Evolutionary conservation across 2,329 filamentous ascomycete genomes (phyloP).

Genomic region (Fusarium sp.): DNA sequence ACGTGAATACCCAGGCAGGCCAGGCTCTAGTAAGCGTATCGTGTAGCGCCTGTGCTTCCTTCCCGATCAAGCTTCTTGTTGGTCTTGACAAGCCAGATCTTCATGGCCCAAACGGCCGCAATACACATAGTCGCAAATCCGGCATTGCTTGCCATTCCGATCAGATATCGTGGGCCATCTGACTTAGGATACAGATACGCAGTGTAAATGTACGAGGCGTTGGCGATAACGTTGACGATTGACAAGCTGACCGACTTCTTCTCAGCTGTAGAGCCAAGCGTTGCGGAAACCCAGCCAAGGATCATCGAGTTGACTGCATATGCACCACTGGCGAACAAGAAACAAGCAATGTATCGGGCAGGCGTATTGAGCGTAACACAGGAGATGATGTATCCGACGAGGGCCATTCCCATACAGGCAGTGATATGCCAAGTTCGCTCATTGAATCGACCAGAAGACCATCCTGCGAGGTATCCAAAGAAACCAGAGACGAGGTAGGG

Average conservation of each 20-base stretch:
- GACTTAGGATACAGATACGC: slow-evolving; percentile 54
- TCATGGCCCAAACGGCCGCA: slow-evolving; percentile 37
- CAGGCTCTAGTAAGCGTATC: slow-evolving; percentile 33
- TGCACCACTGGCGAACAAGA: slow-evolving; percentile 49
- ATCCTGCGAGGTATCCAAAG: slow-evolving; percentile 53
- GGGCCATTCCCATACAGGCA: slow-evolving; percentile 49
- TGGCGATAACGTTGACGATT: slow-evolving; percentile 56
- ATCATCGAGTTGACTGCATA: slow-evolving; percentile 54
- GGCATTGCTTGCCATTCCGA: slow-evolving; percentile 49
- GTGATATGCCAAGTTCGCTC: slow-evolving; percentile 50
- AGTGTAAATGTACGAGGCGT: slow-evolving; percentile 57
- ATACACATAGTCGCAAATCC: slow-evolving; percentile 41
- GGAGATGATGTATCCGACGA: slow-evolving; percentile 52
- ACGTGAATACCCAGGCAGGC: accelerated
- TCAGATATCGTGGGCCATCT: slow-evolving; percentile 53
- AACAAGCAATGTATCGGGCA: slow-evolving; percentile 47
- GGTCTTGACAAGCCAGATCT: slow-evolving; percentile 35
- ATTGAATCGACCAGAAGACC: slow-evolving; percentile 54
- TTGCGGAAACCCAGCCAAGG: slow-evolving; percentile 53
- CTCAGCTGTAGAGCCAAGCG: slow-evolving; percentile 54
- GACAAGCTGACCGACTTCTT: slow-evolving; percentile 55
- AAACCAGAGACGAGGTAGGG: slow-evolving; percentile 55
- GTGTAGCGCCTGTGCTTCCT: slow-evolving; percentile 1
- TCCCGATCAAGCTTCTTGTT: slow-evolving; percentile 41
- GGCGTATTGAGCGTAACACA: slow-evolving; percentile 43